Evolutionary conservation across 768 basidiomycete genomes (phyloP).

Genomic region (Mycena pura): DNA sequence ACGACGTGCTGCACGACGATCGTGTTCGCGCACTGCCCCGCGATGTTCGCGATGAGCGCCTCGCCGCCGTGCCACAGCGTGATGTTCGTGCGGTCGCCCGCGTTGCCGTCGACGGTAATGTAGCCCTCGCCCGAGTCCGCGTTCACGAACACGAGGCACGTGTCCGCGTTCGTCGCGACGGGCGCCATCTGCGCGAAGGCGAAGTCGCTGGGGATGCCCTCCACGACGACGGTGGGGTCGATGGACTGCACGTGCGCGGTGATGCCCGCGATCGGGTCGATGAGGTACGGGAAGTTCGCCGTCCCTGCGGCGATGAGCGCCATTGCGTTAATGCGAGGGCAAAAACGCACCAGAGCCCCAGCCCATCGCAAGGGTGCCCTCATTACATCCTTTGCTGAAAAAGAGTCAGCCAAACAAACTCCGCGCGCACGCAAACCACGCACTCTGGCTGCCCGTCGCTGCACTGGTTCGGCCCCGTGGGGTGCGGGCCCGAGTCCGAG

Average conservation of each 20-base stretch:
- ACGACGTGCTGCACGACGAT: constrained; percentile 69
- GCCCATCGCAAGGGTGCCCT: constrained; percentile 44
- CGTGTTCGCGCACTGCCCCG: constrained; percentile 60
- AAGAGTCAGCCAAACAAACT: not conserved
- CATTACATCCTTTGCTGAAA: constrained; percentile 38
- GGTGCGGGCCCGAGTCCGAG: constrained; percentile 45
- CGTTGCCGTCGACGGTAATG: constrained; percentile 46
- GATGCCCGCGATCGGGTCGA: constrained; percentile 21
- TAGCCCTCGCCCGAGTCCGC: constrained; percentile 32
- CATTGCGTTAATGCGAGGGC: not conserved
- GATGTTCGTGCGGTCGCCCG: constrained; percentile 40
- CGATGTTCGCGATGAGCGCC: constrained; percentile 50
- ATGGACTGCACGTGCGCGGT: constrained; percentile 14
- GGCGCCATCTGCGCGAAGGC: constrained; percentile 38
- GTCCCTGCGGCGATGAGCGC: constrained; percentile 1
- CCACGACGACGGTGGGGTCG: constrained; percentile 42
- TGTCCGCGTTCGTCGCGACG: constrained; percentile 1
- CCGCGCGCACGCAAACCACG: constrained; percentile 39
- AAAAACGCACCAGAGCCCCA: constrained; percentile 18
- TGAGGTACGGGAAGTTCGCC: constrained; percentile 26
- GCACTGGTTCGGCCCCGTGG: constrained; percentile 43
- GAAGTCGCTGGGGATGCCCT: constrained; percentile 44
- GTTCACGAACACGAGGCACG: constrained; percentile 15
- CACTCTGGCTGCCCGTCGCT: constrained; percentile 16
- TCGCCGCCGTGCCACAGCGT: constrained; percentile 52